Evolutionary conservation across 805 yeast genomes (phyloP), one percentile per base, ranked within the genome.

Genomic region (Schizosaccharomyces octosporus): DNA sequence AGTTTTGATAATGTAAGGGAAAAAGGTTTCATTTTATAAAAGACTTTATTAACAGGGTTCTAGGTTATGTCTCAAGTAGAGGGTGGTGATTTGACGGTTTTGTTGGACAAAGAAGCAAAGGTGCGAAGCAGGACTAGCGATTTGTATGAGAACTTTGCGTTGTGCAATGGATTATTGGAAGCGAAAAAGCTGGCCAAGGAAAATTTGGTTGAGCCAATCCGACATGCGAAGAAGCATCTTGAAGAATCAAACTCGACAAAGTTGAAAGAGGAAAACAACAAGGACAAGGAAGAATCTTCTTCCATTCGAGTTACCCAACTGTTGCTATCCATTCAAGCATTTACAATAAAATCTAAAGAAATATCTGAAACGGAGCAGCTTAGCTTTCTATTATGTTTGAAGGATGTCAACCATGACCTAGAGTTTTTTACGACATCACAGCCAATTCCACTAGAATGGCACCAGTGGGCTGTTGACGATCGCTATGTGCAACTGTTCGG

Each of bases 121-220:
- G 48, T 36, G 13, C 63, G 69, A 65, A 54, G 66, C 61, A 31
- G 31, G 9, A 45, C 51, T 11, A 11, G 24, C 19, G 55, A 42
- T n/a, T n/a, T 31, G 17, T 69, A 69, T 63, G 75, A 78, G 39
- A 79, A 79, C 59, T 77, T 90, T 66, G 83, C 84, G 64, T 70
- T 85, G 66, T 87, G 88, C 69, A 73, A 77, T 24, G 97, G 97
- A 64, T 67, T 81, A 0, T 78, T 81, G 55, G 95, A 87, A 70
- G 97, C 93, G 15, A 94, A 85, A 67, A 90, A 93, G 70, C 78
- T 93, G 63, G 84, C 94, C 51, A 77, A 80, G 67, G 97, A 97
- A 3, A 89, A 87, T 68, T 76, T 90, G 66, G 95, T 87, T 39
- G 80, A 81, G 61, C 81, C 82, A n/a, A 77, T 83, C 61, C 63